Percentiles rank a stretch among this genome's conserved stretches.
Evolutionary conservation across 2,329 filamentous ascomycete species (phyloP).

Genomic region (Diaporthe helianthi): DNA sequence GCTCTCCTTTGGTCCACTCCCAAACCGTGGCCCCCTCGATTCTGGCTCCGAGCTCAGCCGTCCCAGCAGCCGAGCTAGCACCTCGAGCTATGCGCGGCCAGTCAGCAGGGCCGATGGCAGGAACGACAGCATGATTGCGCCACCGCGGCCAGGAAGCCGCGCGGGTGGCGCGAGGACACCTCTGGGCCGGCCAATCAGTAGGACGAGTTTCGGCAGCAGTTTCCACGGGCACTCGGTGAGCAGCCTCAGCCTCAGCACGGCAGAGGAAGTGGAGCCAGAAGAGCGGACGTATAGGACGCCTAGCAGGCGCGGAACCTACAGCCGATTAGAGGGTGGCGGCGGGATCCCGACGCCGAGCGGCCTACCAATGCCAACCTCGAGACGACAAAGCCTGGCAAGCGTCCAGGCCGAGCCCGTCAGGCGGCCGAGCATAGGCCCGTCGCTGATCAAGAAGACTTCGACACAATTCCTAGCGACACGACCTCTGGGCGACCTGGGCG

Average conservation of each 20-base stretch:
- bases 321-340: constrained; percentile 52
- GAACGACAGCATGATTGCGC: constrained; percentile 50
- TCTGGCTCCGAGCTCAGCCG: constrained; percentile 60
- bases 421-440: constrained; percentile 29
- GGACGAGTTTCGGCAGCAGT: constrained; percentile 74
- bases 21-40: constrained; percentile 58
- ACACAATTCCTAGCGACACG: constrained; percentile 50
- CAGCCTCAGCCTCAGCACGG: constrained; percentile 59
- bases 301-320: constrained; percentile 62
- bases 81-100: constrained; percentile 61
- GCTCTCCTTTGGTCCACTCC: constrained; percentile 63
- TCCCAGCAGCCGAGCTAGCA: constrained; percentile 76
- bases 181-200: constrained; percentile 65
- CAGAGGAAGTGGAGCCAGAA: constrained; percentile 53
- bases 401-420: constrained; percentile 21
- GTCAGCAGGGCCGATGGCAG: constrained; percentile 57
- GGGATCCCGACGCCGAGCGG: constrained; percentile 53
- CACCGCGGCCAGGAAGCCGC: constrained; percentile 69
- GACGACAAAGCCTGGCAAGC: constrained; percentile 51
- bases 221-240: constrained; percentile 64
- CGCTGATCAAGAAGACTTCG: constrained; percentile 37
- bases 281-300: constrained; percentile 54
- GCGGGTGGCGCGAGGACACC: constrained; percentile 68
- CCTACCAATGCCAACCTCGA: constrained; percentile 54
- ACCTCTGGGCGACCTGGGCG: constrained; percentile 58